phyloP scores from a whole-genome alignment of 805 yeast species.

The Nakazawaea ambrosiae region DNA sequence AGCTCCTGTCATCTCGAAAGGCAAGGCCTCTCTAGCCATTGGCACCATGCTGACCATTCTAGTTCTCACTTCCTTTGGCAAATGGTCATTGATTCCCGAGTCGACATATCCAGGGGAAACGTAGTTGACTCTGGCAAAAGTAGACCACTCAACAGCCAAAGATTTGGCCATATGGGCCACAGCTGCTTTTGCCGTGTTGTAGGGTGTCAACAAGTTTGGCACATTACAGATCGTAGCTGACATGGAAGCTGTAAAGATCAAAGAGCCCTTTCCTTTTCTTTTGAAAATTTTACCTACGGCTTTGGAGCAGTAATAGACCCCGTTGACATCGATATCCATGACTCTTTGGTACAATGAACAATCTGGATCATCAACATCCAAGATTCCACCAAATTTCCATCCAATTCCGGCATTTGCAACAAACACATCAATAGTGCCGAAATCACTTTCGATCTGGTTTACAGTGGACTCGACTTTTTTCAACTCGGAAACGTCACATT shows the following conservation, averaged over 20 bases:
- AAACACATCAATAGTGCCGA: constrained; percentile 32
- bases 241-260: constrained; percentile 50
- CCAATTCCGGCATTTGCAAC: constrained; percentile 38
- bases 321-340: constrained; percentile 42
- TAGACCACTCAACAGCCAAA: constrained; percentile 40
- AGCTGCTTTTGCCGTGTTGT: constrained; percentile 44
- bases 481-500: constrained; percentile 26
- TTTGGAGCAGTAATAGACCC: constrained; percentile 47
- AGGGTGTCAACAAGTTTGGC: constrained; percentile 45
- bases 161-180: constrained; percentile 42
- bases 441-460: constrained; percentile 22
- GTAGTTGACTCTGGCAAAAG: constrained; percentile 45
- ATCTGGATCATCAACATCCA: constrained; percentile 26
- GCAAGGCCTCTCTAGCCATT: constrained; percentile 44
- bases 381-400: constrained; percentile 26
- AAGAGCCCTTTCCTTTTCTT: constrained; percentile 39
- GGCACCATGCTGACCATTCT: constrained; percentile 30
- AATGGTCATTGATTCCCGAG: constrained; percentile 33
- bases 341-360: constrained; percentile 31
- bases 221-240: constrained; percentile 47
- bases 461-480: constrained; percentile 24
- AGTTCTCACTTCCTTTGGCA: constrained; percentile 19
- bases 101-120: constrained; percentile 47
- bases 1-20: constrained; percentile 46
- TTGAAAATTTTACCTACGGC: constrained; percentile 41